Evolutionary conservation across 2,329 filamentous ascomycete species (phyloP).

Genomic region (Penicillium hesseltinei): DNA sequence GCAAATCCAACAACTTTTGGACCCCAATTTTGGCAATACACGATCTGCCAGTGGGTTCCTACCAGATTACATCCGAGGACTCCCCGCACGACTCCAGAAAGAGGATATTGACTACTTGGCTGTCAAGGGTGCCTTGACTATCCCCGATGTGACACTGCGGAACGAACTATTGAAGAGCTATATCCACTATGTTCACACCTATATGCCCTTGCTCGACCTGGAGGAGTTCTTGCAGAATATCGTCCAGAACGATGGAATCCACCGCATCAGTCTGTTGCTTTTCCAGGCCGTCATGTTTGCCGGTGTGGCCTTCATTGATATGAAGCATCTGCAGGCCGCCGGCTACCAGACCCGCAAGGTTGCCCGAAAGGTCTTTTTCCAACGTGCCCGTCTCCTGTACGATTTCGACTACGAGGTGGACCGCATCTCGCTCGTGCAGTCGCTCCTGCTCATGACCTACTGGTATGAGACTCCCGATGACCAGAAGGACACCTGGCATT

Average conservation of each 20-base stretch:
- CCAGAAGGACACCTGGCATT: constrained; percentile 97
- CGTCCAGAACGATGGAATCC: constrained; percentile 65
- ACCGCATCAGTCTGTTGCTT: constrained; percentile 76
- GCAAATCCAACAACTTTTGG: constrained; percentile 39
- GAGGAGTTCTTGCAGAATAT: constrained; percentile 59
- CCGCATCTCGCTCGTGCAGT: constrained; percentile 83
- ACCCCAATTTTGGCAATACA: constrained; percentile 49
- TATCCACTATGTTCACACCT: constrained; percentile 86
- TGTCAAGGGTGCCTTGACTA: constrained; percentile 77
- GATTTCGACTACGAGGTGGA: constrained; percentile 95
- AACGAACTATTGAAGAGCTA: constrained; percentile 80
- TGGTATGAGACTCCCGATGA: constrained; percentile 98
- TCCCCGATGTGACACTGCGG: constrained; percentile 69
- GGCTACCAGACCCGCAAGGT: constrained; percentile 76
- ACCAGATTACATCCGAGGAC: constrained; percentile 72
- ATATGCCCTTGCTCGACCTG: constrained; percentile 80
- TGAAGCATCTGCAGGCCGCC: constrained; percentile 69
- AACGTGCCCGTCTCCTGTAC: constrained; percentile 84
- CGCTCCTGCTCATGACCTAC: constrained; percentile 87
- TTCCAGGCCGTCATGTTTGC: constrained; percentile 97
- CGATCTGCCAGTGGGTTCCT: constrained; percentile 49
- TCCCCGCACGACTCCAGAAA: constrained; percentile 71
- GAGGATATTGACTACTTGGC: constrained; percentile 83
- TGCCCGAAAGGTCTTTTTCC: constrained; percentile 84
- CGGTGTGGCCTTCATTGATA: constrained; percentile 82